These are phyloP conservation scores for Cystoisospora suis DNA, from an alignment of 169 alveolate species.

Conservation along the genomic window DNA sequence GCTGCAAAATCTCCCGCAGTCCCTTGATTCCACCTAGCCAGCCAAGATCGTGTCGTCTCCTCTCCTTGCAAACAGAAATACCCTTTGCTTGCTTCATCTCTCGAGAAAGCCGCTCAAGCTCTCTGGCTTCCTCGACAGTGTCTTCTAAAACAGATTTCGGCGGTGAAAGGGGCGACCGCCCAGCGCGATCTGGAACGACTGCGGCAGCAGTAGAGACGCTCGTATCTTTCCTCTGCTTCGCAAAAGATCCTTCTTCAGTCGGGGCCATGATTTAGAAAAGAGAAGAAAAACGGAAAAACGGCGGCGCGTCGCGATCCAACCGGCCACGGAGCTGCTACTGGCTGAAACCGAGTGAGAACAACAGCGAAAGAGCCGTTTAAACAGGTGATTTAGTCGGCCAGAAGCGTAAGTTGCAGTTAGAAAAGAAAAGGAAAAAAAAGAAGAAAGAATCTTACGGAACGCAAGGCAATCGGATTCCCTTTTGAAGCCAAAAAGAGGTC, in stretches of 20 bases:
- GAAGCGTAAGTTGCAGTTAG: background rate
- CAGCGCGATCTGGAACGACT: background rate
- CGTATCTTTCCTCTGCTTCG: too few species aligned
- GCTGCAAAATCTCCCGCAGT: too few species aligned
- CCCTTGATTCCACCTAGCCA: background rate
- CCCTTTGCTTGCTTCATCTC: background rate
- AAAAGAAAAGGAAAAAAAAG: background rate
- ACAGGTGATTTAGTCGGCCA: background rate
- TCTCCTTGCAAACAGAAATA: background rate
- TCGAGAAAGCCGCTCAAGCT: background rate
- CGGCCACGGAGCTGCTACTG: background rate
- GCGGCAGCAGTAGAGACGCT: background rate
- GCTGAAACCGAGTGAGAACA: background rate
- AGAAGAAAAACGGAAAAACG: background rate
- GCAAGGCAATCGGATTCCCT: too few species aligned
- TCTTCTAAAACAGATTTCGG: background rate
- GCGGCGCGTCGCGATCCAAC: background rate
- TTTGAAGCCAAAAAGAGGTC: too few species aligned
- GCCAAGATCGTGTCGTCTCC: background rate
- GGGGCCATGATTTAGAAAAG: background rate
- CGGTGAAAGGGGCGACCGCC: background rate
- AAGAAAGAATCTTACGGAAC: background rate
- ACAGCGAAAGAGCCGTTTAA: background rate
- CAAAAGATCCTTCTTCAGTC: too few species aligned
- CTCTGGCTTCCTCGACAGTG: background rate